Evolutionary conservation across 495 filamentous ascomycete genomes (phyloP), one percentile per base, ranked within the genome.

Genomic region (Lophiostoma macrostomum): DNA sequence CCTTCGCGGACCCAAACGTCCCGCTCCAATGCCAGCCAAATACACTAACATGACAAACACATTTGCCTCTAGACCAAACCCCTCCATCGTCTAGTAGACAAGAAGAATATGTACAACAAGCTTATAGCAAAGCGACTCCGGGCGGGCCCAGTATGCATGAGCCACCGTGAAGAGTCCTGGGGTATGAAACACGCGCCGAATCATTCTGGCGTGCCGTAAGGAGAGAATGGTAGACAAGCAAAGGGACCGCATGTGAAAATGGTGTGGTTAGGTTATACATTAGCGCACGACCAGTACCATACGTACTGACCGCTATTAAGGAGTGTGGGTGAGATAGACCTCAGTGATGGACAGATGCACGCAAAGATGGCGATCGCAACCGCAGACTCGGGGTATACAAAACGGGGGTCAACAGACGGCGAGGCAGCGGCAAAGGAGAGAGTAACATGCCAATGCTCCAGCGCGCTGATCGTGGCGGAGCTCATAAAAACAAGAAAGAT

Each of bases 321-420:
- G 42, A 45, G 42, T 45, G 42, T 45, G 42, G 42, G 22, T 16
- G 42, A 31, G 13, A 10, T 8, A 18, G 7, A 38, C 35, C 19
- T 45, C 13, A 37, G 34, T 37, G 34, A 14, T 5, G 5, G n/a
- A 18, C 13, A 14, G n/a, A 5, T 12, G n/a, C 13, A 5, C 5
- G n/a, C 5, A 37, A 14, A 5, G 34, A 12, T 18, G 8, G n/a
- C 29, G n/a, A 14, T 37, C 34, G 29, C 31, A 7, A 16, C 5
- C n/a, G 24, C 29, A 28, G 39, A 42, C 16, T 11, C 18, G 6
- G 25, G 52, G 51, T 48, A 56, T 56, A 42, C 52, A 49, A 56
- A 31, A 14, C 10, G 31, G 41, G 30, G 44, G 31, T n/a, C 23
- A n/a, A 18, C 8, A 4, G n/a, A 14, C 30, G 10, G 24, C n/a